Conservation (phyloP, 352 stramenopile species). For the Pilasporangium apinafurcum region DNA sequence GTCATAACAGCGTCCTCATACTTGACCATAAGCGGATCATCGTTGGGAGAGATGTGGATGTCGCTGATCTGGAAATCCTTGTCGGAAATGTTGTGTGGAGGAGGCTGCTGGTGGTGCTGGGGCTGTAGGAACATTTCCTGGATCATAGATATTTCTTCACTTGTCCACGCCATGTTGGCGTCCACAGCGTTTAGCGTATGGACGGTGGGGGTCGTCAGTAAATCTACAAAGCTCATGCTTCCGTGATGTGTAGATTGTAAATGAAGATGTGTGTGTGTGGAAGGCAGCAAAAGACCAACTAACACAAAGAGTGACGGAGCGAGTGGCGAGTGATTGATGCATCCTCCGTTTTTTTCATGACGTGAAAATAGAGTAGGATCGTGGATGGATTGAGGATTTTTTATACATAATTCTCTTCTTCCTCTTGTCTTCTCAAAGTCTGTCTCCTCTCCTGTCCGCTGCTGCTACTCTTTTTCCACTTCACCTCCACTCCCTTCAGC, state of each 20-base stretch:
- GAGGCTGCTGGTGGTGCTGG: slow-evolving; percentile 5
- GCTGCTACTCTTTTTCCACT: too few relatives aligned
- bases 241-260: too few relatives aligned
- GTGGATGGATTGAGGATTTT: too few relatives aligned
- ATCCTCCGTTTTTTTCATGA: too few relatives aligned
- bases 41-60: slow-evolving; percentile 30
- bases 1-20: slow-evolving; percentile 13
- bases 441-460: too few relatives aligned
- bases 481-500: too few relatives aligned
- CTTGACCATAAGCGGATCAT: slow-evolving; percentile 5
- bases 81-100: slow-evolving; percentile 3
- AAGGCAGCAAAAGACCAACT: too few relatives aligned
- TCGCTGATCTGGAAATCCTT: slow-evolving; percentile 38
- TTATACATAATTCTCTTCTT: too few relatives aligned
- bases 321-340: too few relatives aligned
- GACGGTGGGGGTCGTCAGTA: slow-evolving; percentile 1
- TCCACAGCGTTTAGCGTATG: neutral
- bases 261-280: neutral
- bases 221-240: slow-evolving; percentile 8
- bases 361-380: too few relatives aligned
- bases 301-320: too few relatives aligned
- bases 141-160: slow-evolving; percentile 50
- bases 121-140: slow-evolving; percentile 39
- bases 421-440: too few relatives aligned
- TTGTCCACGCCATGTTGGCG: slow-evolving; percentile 20